Evolutionary conservation across 441 rosid species (phyloP).

Genomic region (Erodium trifolium): DNA sequence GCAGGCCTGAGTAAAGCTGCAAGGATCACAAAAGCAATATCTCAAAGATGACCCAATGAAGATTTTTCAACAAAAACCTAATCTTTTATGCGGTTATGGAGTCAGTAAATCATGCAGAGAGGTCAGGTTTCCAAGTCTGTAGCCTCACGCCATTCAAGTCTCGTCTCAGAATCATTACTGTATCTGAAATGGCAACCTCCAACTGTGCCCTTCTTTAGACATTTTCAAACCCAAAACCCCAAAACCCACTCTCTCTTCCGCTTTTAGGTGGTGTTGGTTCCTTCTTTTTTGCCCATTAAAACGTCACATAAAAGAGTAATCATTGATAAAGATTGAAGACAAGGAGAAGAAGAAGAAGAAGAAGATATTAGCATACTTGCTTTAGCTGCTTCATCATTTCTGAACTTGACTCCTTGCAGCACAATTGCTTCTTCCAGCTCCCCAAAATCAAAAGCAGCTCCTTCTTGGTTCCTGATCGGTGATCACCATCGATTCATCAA

Average conservation of each 20-base stretch:
- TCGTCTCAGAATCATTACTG: slow-evolving; percentile 55
- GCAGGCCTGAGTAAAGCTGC: slow-evolving; percentile 91
- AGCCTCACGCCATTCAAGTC: slow-evolving; percentile 63
- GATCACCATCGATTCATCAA: no score
- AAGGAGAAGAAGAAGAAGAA: slow-evolving; percentile 5
- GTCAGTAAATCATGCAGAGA: slow-evolving; percentile 39
- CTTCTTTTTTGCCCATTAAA: slow-evolving; percentile 26
- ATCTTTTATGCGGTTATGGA: slow-evolving; percentile 37
- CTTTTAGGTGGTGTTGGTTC: slow-evolving; percentile 3
- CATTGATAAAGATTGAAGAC: slow-evolving; percentile 16
- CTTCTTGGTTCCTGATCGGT: slow-evolving; percentile 48
- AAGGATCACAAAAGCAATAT: slow-evolving; percentile 38
- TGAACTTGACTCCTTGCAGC: slow-evolving; percentile 68
- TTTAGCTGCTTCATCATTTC: slow-evolving; percentile 71
- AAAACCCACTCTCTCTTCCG: slow-evolving; percentile 9
- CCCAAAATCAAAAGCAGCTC: slow-evolving; percentile 85
- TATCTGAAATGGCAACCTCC: slow-evolving; percentile 40
- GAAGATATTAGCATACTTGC: slow-evolving; percentile 40
- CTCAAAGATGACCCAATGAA: slow-evolving; percentile 16
- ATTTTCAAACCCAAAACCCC: slow-evolving; percentile 33
- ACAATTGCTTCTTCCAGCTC: slow-evolving; percentile 95
- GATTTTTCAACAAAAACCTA: slow-evolving; percentile 10
- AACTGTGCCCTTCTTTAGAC: slow-evolving; percentile 24
- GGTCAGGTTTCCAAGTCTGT: slow-evolving; percentile 52
- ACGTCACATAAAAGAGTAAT: slow-evolving; percentile 49